Evolutionary conservation across 805 yeast species (phyloP).

Genomic region (Candida lessepsii): DNA sequence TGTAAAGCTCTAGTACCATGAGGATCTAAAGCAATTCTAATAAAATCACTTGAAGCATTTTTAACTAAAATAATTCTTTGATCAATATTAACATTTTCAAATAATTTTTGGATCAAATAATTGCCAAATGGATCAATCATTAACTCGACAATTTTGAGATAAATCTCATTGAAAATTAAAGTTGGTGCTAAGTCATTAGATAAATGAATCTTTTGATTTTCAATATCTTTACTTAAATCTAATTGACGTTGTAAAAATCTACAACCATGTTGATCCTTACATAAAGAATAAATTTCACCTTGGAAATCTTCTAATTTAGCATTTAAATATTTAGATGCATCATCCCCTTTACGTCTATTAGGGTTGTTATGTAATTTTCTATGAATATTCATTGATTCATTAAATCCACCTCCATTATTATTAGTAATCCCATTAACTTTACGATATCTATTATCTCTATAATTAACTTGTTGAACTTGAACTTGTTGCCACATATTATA

Average conservation of each 20-base stretch:
- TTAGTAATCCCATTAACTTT: slow-evolving; percentile 11
- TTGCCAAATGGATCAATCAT: slow-evolving; percentile 99
- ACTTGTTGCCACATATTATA: slow-evolving; percentile 12
- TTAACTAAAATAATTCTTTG: slow-evolving; percentile 70
- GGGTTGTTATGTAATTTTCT: slow-evolving; percentile 38
- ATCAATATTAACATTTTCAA: slow-evolving; percentile 68
- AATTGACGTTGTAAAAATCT: slow-evolving; percentile 86
- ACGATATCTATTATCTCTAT: slow-evolving; percentile 12
- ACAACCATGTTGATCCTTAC: slow-evolving; percentile 97
- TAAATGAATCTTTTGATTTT: slow-evolving; percentile 11
- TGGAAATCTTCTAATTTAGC: slow-evolving; percentile 66
- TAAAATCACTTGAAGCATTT: slow-evolving; percentile 70
- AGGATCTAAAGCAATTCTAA: slow-evolving; percentile 82
- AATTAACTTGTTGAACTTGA: slow-evolving; percentile 9
- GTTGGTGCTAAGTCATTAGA: slow-evolving; percentile 54
- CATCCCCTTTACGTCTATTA: slow-evolving; percentile 52
- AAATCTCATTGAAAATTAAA: slow-evolving; percentile 77
- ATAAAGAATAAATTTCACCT: slow-evolving; percentile 73
- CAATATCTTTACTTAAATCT: slow-evolving; percentile 51
- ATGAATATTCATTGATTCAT: slow-evolving; percentile 38
- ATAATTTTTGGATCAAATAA: slow-evolving; percentile 84
- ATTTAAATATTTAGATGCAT: slow-evolving; percentile 66
- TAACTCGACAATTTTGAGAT: slow-evolving; percentile 73
- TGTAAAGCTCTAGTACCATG: slow-evolving; percentile 97
- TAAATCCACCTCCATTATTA: slow-evolving; percentile 10